A percentile compares a stretch with the other conserved stretches of the same genome.
Evolutionary conservation across 2,329 filamentous ascomycete genomes (phyloP).

Genomic region (Pestalotiopsis sp.): DNA sequence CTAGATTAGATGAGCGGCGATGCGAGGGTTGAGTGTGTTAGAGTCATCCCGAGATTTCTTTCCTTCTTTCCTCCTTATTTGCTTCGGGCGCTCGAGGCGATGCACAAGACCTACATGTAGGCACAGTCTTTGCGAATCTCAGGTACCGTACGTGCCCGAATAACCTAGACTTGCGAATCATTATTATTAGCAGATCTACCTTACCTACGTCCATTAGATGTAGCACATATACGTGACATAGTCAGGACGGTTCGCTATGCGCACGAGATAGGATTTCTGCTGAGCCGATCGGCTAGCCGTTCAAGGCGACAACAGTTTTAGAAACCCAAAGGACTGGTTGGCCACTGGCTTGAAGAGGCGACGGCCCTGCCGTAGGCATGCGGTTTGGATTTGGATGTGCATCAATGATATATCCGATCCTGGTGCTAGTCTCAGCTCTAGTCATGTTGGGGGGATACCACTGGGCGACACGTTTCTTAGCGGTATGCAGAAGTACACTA

Average conservation of each 20-base stretch:
- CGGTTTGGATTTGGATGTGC: not conserved
- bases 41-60: not conserved
- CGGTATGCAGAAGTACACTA: slow-evolving; percentile 6
- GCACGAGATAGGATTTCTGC: not conserved
- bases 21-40: not conserved
- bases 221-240: not conserved
- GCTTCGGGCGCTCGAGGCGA: not conserved
- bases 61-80: not conserved
- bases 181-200: not conserved
- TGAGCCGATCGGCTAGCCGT: not conserved
- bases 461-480: not conserved
- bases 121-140: too few species aligned
- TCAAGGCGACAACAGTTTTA: not conserved
- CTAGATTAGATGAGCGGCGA: not conserved
- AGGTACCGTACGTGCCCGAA: not conserved
- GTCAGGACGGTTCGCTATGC: not conserved
- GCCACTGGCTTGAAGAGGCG: not conserved
- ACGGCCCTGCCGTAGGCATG: not conserved
- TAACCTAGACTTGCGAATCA: not conserved
- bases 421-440: slow-evolving; percentile 4
- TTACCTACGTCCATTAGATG: not conserved
- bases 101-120: not conserved
- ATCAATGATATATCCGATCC: not conserved
- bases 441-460: slow-evolving; percentile 8
- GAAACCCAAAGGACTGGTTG: not conserved